phyloP scores from a whole-genome alignment of 2,329 filamentous ascomycete species.

The Lasiodiplodia sp. region DNA sequence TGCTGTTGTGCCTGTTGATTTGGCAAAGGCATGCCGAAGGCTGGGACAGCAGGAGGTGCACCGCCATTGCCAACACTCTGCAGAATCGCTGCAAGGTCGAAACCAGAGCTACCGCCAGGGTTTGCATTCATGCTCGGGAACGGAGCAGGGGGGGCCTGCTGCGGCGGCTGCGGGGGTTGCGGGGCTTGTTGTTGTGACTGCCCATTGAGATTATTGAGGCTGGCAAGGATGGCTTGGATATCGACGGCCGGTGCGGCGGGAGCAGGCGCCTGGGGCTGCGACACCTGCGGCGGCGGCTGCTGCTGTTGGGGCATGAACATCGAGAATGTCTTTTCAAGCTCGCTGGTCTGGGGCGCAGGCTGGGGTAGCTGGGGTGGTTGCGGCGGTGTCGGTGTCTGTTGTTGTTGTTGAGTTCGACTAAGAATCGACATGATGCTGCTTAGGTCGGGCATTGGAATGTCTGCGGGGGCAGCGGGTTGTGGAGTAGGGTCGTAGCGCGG shows the following conservation, averaged over 20 bases:
- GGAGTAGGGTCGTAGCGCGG: conserved; percentile 35
- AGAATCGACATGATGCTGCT: conserved; percentile 24
- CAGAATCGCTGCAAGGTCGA: conserved; percentile 31
- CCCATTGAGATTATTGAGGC: conserved; percentile 35
- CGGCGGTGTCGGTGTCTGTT: conserved; percentile 32
- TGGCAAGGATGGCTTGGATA: conserved; percentile 33
- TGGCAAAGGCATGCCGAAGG: conserved; percentile 24
- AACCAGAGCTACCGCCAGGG: conserved; percentile 29
- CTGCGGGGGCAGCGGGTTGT: neutral
- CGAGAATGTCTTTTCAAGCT: conserved; percentile 30
- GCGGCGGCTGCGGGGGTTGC: conserved; percentile 24
- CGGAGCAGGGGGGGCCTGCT: conserved; percentile 11
- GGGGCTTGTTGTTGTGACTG: conserved; percentile 33
- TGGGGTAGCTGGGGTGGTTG: conserved; percentile 34
- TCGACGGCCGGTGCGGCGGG: conserved; percentile 30
- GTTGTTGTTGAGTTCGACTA: conserved; percentile 31
- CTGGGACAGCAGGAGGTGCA: conserved; percentile 23
- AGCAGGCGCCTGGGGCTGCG: conserved; percentile 33
- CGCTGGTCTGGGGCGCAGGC: conserved; percentile 31
- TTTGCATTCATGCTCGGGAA: conserved; percentile 7
- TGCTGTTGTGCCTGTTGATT: conserved; percentile 22
- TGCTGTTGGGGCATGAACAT: conserved; percentile 32
- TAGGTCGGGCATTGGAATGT: conserved; percentile 20
- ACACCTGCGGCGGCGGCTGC: conserved; percentile 22
- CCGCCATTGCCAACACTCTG: conserved; percentile 23